Percentiles rank a stretch among this genome's conserved stretches.
These are phyloP conservation scores for Cladorrhinum sp. DNA, from an alignment of 2,329 filamentous ascomycete genomes.

Conservation along the genomic window DNA sequence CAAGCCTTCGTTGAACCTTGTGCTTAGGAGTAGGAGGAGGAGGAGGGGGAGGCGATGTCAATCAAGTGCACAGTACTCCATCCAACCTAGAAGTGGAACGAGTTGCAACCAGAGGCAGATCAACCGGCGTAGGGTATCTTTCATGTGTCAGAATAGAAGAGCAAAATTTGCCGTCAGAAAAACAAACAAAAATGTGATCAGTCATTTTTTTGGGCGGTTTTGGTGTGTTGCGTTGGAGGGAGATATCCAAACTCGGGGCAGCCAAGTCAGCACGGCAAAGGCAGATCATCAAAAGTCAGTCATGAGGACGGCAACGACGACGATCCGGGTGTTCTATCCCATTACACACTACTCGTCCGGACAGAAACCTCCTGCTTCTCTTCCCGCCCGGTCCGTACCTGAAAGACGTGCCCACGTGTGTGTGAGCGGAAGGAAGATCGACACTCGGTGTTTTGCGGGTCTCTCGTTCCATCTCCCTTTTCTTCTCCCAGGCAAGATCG, in stretches of 20 bases:
- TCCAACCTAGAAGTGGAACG: too few species aligned
- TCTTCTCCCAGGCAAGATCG: conserved; percentile 1
- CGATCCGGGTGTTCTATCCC: not conserved
- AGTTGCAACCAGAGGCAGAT: conserved; percentile 4
- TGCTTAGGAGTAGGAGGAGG: too few species aligned
- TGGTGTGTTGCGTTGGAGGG: not conserved
- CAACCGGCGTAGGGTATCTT: conserved; percentile 12
- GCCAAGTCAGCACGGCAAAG: not conserved
- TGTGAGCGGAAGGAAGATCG: not conserved
- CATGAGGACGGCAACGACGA: not conserved
- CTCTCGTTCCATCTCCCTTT: too few species aligned
- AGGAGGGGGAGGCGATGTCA: too few species aligned
- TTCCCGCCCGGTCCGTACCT: not conserved
- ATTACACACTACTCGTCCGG: not conserved
- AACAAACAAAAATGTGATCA: conserved; percentile 7
- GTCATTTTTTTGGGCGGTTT: not conserved
- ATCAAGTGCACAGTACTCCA: too few species aligned
- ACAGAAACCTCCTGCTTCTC: not conserved
- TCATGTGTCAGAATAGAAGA: conserved; percentile 8
- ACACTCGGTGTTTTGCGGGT: not conserved
- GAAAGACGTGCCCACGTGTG: not conserved
- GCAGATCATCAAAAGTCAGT: not conserved
- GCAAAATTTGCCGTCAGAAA: not conserved
- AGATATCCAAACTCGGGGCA: not conserved
- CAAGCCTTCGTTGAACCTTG: not conserved